phyloP scores from a whole-genome alignment of 23 red algal genomes.

The Agarophyton chilense region DNA sequence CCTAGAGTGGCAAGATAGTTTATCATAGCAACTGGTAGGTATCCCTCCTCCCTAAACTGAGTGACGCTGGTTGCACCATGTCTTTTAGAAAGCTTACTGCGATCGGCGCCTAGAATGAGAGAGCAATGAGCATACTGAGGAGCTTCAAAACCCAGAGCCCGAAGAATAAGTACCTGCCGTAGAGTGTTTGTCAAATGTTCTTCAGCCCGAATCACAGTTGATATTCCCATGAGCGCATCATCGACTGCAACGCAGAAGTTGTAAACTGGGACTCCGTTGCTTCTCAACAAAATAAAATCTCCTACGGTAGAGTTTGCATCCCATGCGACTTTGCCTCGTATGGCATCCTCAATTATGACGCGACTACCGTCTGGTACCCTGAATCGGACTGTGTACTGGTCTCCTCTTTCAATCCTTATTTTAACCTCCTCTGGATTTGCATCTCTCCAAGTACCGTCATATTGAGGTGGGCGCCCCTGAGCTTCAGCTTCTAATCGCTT shows the following conservation, averaged over 20 bases:
- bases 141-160: constrained; percentile 83
- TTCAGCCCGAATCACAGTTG: constrained; percentile 95
- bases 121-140: constrained; percentile 94
- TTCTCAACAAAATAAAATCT: constrained; percentile 90
- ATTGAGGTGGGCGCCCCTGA: constrained; percentile 81
- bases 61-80: constrained; percentile 93
- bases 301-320: constrained; percentile 95
- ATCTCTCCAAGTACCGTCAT: constrained; percentile 97
- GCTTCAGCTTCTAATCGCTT: constrained; percentile 80
- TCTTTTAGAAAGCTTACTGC: constrained; percentile 90
- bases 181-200: constrained; percentile 99
- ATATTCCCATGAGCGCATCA: constrained; percentile 96
- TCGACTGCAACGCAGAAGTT: constrained; percentile 99
- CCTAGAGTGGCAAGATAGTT: constrained; percentile 97
- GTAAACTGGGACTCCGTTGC: constrained; percentile 93
- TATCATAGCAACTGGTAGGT: constrained; percentile 93
- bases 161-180: constrained; percentile 90
- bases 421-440: constrained; percentile 66
- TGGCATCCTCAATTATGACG: constrained; percentile 89
- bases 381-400: constrained; percentile 88
- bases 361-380: constrained; percentile 77
- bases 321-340: constrained; percentile 93
- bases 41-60: constrained; percentile 90
- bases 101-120: constrained; percentile 93
- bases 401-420: constrained; percentile 46